Evolutionary conservation across 192 early-diverging fungal genomes (phyloP).

Genomic region (Coemansia sp.): DNA sequence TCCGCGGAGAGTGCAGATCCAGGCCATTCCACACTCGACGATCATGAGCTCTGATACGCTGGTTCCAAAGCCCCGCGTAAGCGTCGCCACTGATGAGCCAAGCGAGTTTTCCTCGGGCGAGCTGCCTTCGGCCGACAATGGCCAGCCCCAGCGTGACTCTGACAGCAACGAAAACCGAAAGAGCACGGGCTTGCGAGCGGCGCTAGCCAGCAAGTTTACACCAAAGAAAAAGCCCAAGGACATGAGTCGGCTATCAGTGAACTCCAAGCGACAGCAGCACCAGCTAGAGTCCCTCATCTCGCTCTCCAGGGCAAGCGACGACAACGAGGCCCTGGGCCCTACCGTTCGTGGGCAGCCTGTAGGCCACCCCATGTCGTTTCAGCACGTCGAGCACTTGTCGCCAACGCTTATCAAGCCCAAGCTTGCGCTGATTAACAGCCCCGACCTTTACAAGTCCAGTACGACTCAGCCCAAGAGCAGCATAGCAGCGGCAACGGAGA

Average conservation of each 20-base stretch:
- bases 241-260: conserved; percentile 21
- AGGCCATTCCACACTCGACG: conserved; percentile 42
- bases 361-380: conserved; percentile 47
- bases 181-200: conserved; percentile 35
- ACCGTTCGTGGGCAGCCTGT: conserved; percentile 45
- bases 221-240: conserved; percentile 47
- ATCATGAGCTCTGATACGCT: conserved; percentile 21
- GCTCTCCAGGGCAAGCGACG: conserved; percentile 18
- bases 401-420: conserved; percentile 34
- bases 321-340: conserved; percentile 11
- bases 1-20: conserved; percentile 41
- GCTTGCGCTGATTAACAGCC: conserved; percentile 42
- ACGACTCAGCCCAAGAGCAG: conserved; percentile 1
- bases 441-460: conserved; percentile 12
- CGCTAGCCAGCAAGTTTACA: conserved; percentile 40
- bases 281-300: conserved; percentile 49
- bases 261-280: conserved; percentile 48
- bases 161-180: conserved; percentile 19
- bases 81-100: background rate
- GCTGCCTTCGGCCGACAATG: conserved; percentile 43
- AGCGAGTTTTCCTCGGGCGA: conserved; percentile 26
- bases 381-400: conserved; percentile 53
- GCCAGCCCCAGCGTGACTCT: conserved; percentile 14
- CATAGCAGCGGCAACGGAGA: conserved; percentile 11
- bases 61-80: conserved; percentile 13